These are phyloP conservation scores for Stylonectria norvegica DNA, from an alignment of 2,329 filamentous ascomycete genomes.

Conservation along the genomic window DNA sequence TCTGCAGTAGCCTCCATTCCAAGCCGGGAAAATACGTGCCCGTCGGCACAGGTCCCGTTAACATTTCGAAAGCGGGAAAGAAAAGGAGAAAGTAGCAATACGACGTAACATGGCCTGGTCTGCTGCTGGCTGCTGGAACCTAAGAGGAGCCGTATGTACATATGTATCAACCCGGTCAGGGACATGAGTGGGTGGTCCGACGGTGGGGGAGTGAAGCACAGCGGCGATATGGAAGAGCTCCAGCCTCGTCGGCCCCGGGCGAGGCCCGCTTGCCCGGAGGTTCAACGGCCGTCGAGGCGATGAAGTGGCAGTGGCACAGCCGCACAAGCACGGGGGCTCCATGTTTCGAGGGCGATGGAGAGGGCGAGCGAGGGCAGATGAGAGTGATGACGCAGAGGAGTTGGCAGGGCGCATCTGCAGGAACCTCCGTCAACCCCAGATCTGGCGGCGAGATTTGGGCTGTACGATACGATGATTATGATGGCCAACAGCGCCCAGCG, in stretches of 20 bases:
- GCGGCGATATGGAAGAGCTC: background rate
- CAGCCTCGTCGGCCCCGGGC: background rate
- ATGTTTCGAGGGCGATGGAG: background rate
- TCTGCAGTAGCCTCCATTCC: background rate
- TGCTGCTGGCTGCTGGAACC: background rate
- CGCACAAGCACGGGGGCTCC: background rate
- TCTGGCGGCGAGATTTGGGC: conserved; percentile 15
- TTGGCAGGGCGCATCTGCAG: conserved; percentile 19
- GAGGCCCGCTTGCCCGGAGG: background rate
- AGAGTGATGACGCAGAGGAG: background rate
- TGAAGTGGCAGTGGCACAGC: conserved; percentile 1
- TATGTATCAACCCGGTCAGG: too few species aligned
- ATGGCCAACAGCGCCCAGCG: conserved; percentile 5
- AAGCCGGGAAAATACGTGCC: background rate
- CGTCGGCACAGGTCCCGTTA: too few species aligned
- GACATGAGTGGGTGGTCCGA: too few species aligned
- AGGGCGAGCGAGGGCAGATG: conserved; percentile 5
- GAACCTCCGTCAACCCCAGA: conserved; percentile 20
- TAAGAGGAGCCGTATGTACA: too few species aligned
- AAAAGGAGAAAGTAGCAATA: too few species aligned
- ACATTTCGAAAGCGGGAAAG: background rate
- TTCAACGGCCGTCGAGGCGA: conserved; percentile 6
- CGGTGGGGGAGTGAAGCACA: too few species aligned
- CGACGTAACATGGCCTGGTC: background rate
- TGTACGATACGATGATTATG: conserved; percentile 9